A percentile compares a stretch with the other conserved stretches of the same genome.
These are phyloP conservation scores for Purpureocillium lavendulum DNA, from an alignment of 2,329 filamentous ascomycete genomes.

Conservation along the genomic window DNA sequence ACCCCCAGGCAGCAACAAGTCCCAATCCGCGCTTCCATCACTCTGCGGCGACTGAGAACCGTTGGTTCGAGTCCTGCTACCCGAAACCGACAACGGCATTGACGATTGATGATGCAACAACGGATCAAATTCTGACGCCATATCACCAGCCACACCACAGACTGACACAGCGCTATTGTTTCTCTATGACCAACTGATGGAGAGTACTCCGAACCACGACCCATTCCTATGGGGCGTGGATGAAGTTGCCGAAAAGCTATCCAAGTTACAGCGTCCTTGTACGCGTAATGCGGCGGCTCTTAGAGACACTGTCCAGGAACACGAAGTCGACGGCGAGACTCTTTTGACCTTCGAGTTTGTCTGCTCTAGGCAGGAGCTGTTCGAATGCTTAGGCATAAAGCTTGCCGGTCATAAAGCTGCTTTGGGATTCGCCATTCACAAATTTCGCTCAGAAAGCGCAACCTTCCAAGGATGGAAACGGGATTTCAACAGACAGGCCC, in stretches of 20 bases:
- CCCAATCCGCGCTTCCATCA: too few species aligned
- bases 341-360: conserved; percentile 51
- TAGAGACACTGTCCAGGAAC: conserved; percentile 45
- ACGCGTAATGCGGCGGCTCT: conserved; percentile 39
- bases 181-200: conserved; percentile 15
- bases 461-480: conserved; percentile 31
- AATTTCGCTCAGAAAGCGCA: conserved; percentile 43
- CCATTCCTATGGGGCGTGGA: conserved; percentile 69
- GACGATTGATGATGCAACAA: too few species aligned
- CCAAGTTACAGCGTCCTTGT: conserved; percentile 43
- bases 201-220: conserved; percentile 35
- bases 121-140: too few species aligned
- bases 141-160: too few species aligned
- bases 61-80: too few species aligned
- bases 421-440: conserved; percentile 48
- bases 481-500: conserved; percentile 1
- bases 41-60: too few species aligned
- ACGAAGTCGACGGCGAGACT: conserved; percentile 57
- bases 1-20: too few species aligned
- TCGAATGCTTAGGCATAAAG: conserved; percentile 45
- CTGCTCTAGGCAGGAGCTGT: conserved; percentile 39
- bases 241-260: conserved; percentile 59
- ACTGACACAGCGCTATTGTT: too few species aligned
- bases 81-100: too few species aligned
- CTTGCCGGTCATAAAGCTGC: conserved; percentile 49